Base-by-base conservation (phyloP, 2,329 filamentous ascomycete species). In the Ceratocystis cubensis region DNA sequence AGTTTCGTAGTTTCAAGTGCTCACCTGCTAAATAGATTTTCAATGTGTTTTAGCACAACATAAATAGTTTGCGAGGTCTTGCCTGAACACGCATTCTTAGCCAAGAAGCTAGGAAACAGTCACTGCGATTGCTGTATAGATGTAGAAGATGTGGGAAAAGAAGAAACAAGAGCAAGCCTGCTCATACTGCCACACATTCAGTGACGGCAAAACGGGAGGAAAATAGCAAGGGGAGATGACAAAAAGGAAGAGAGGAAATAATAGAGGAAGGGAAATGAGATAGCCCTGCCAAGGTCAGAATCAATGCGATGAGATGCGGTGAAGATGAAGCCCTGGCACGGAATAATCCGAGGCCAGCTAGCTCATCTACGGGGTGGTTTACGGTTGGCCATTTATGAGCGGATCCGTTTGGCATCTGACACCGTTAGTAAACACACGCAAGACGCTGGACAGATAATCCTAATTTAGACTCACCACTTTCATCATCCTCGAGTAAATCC, bases 401-500 rank as follows among this genome's bases (percentile, higher is more conserved):
- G 61, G 22, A 68, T 33, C 5, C 65, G 67, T 44, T 68, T 66
- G 15, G 62, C 64, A 56, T 65, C 64, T 66, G 41, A 61, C 10
- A 3, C 2, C 8, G 64, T 64, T 57, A 66, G 30, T 44, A 61
- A 25, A 13, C 28, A n/a, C 17, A 15, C 13, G 2, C 4, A 15
- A 22, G 25, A 28, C 48, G 7, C 15, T 4, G 22, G 22, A 33
- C 37, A 41, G 13, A 41, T 41, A 15, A 13, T 37, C 25, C 2
- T 48, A 4, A 25, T 61, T 56, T n/a, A 22, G 5, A 64, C 67
- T 62, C 61, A 68, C 67, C 67, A 66, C 56, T 65, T 61, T 61
- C 62, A 37, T 64, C 57, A 25, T 65, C 50, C 45, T 63, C 65
- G 8, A 30, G 57, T 15, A 41, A 25, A 20, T 48, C 65, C 20